Evolutionary conservation across 805 yeast genomes (phyloP).

Genomic region (Cyberlindnera lachancei): DNA sequence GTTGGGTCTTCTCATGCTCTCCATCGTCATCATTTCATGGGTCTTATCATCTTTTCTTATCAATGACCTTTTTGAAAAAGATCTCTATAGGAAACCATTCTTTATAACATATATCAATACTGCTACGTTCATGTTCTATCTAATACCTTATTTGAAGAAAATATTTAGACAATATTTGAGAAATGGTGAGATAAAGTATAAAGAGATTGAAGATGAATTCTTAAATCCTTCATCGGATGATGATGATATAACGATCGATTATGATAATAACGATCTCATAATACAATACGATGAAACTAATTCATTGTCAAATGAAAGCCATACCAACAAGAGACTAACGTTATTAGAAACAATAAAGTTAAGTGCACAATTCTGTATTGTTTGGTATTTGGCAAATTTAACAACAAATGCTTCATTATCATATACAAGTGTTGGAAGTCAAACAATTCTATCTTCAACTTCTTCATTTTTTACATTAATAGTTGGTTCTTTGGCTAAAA

Average conservation of each 20-base stretch:
- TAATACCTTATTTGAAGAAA: conserved; percentile 47
- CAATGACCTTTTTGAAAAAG: conserved; percentile 64
- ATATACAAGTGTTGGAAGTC: conserved; percentile 89
- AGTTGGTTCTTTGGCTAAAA: conserved; percentile 64
- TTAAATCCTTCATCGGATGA: conserved; percentile 18
- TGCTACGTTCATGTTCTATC: conserved; percentile 70
- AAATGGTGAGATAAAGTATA: conserved; percentile 22
- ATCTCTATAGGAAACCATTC: conserved; percentile 78
- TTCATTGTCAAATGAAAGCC: no score
- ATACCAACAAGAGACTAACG: no score
- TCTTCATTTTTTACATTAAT: conserved; percentile 88
- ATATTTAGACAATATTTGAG: conserved; percentile 20
- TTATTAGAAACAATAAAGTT: conserved; percentile 61
- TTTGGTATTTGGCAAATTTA: conserved; percentile 89
- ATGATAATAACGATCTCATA: conserved; percentile 11
- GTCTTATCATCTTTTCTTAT: conserved; percentile 83
- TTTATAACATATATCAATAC: conserved; percentile 90
- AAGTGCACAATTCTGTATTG: conserved; percentile 72
- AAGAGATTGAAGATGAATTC: conserved; percentile 18
- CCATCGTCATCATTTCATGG: conserved; percentile 81
- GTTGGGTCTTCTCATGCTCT: conserved; percentile 65
- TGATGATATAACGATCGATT: conserved; percentile 18
- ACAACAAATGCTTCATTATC: conserved; percentile 82
- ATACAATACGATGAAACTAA: no score
- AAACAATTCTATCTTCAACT: conserved; percentile 87